Evolutionary conservation across 805 yeast genomes (phyloP).

Genomic region (Ogataea polymorpha): DNA sequence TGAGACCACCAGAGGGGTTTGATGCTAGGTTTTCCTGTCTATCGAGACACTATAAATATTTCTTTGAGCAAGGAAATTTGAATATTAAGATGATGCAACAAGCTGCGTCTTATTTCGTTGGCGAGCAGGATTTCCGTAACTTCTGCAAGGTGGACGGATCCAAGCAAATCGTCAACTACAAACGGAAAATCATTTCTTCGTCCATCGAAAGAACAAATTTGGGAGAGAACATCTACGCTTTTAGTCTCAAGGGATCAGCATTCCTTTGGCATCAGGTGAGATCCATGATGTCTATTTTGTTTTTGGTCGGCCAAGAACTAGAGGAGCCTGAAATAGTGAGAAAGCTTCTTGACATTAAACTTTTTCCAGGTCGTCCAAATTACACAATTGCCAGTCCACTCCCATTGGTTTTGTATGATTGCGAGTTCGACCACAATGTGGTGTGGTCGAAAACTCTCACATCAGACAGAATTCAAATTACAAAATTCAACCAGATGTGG

Average conservation of each 20-base stretch:
- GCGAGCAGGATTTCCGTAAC: conserved; percentile 88
- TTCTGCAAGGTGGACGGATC: conserved; percentile 94
- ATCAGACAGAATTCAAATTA: conserved; percentile 40
- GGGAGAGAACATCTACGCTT: conserved; percentile 48
- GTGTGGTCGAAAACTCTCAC: conserved; percentile 53
- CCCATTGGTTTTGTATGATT: conserved; percentile 84
- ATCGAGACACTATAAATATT: conserved; percentile 82
- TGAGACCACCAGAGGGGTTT: conserved; percentile 78
- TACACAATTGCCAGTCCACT: conserved; percentile 89
- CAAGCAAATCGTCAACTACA: conserved; percentile 80
- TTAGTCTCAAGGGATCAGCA: conserved; percentile 83
- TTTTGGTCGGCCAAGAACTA: conserved; percentile 73
- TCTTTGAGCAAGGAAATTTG: conserved; percentile 57
- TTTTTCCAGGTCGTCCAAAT: conserved; percentile 63
- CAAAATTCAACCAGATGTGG: conserved; percentile 47
- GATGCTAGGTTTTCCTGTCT: conserved; percentile 92
- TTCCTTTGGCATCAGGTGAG: conserved; percentile 98
- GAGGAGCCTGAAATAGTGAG: conserved; percentile 60
- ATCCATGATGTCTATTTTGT: conserved; percentile 84
- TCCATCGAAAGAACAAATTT: conserved; percentile 21
- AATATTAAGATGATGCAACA: conserved; percentile 64
- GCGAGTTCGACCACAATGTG: conserved; percentile 61
- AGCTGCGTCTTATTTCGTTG: conserved; percentile 63
- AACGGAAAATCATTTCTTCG: conserved; percentile 52
- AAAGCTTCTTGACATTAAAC: conserved; percentile 55